phyloP scores from a whole-genome alignment of 1,139 yeast genomes.

The Waltiozyma sp. region DNA sequence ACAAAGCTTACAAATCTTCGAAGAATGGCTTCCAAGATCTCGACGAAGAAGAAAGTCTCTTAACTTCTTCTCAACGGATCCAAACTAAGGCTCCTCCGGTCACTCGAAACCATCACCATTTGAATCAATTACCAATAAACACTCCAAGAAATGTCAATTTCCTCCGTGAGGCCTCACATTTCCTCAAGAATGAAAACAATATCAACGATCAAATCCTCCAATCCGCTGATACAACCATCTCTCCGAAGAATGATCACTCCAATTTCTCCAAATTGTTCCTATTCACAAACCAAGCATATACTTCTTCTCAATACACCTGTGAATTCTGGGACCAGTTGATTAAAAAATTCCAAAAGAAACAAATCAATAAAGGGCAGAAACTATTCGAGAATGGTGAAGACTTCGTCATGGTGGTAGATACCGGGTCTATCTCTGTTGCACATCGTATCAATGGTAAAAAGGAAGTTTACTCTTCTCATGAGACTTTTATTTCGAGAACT shows the following conservation, averaged over 20 bases:
- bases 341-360: conserved; percentile 30
- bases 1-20: conserved; percentile 27
- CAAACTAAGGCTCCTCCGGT: conserved; percentile 7
- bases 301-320: conserved; percentile 37
- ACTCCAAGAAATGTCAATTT: conserved; percentile 30
- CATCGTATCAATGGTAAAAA: conserved; percentile 29
- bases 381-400: conserved; percentile 30
- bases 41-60: neutral
- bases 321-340: conserved; percentile 45
- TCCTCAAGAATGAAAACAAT: conserved; percentile 19
- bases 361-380: conserved; percentile 2
- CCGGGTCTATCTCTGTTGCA: conserved; percentile 62
- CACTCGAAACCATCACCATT: conserved; percentile 1
- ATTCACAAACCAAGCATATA: conserved; percentile 61
- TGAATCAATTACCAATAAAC: conserved; percentile 20
- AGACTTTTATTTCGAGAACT: conserved; percentile 80
- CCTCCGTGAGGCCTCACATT: conserved; percentile 26
- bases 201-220: neutral
- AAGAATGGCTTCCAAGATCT: conserved; percentile 3
- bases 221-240: neutral
- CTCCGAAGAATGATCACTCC: neutral
- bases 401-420: conserved; percentile 60
- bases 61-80: conserved; percentile 5
- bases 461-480: conserved; percentile 33
- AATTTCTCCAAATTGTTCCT: conserved; percentile 28